Conservation (phyloP, 108 stramenopile genomes). For the Bacterosira constricta region DNA sequence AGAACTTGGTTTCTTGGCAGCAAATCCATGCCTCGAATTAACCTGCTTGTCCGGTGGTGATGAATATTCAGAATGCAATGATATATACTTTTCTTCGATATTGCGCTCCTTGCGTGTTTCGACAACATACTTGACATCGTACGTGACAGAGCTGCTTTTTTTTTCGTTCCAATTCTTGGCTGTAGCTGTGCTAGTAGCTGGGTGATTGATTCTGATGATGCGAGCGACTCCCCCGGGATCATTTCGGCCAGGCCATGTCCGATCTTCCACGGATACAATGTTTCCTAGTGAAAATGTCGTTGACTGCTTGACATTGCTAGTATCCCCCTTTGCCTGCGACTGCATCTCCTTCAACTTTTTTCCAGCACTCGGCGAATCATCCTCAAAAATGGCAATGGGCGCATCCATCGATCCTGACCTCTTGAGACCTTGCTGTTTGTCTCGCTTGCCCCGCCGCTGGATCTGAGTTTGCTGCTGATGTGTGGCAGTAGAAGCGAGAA, state of each 20-base stretch:
- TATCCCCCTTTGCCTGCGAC: too few species aligned
- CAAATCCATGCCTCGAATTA: too few species aligned
- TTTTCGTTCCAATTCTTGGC: not conserved
- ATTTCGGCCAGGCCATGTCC: conserved; percentile 87
- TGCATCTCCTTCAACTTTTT: not conserved
- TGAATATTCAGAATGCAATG: conserved; percentile 19
- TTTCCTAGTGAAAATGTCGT: too few species aligned
- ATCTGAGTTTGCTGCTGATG: too few species aligned
- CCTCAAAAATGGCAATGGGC: not conserved
- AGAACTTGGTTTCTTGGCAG: too few species aligned
- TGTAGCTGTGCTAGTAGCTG: too few species aligned
- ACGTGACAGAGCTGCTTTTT: too few species aligned
- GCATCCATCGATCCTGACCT: not conserved
- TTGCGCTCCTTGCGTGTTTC: conserved; percentile 7
- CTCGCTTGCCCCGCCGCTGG: too few species aligned
- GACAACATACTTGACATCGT: conserved; percentile 19
- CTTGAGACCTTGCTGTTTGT: not conserved
- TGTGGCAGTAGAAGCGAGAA: too few species aligned
- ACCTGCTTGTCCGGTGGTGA: conserved; percentile 18
- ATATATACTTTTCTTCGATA: conserved; percentile 9
- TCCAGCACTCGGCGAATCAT: not conserved
- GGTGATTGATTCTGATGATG: conserved; percentile 14
- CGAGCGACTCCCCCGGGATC: conserved; percentile 60
- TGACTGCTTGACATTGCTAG: too few species aligned
- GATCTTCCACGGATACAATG: conserved; percentile 61